A percentile compares a stretch with the other conserved stretches of the same genome.
Conservation (phyloP, 2,329 filamentous ascomycete genomes). For the Colletotrichum gloeosporioides region DNA sequence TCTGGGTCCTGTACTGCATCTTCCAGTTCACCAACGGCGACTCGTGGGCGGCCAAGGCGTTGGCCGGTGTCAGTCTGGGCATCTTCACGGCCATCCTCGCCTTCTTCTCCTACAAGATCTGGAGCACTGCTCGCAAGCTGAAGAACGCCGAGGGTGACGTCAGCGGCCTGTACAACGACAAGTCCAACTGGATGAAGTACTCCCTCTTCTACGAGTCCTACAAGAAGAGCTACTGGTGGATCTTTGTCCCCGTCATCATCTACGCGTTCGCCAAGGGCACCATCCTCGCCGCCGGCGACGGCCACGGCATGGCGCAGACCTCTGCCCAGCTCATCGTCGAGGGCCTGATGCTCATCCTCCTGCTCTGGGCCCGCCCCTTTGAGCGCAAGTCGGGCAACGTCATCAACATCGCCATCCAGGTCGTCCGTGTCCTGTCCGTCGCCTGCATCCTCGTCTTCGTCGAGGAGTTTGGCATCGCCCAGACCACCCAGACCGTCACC, state of each 20-base stretch:
- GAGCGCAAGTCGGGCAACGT: slow-evolving; percentile 86
- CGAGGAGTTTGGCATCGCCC: slow-evolving; percentile 85
- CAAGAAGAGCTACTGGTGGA: slow-evolving; percentile 95
- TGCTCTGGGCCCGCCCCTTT: slow-evolving; percentile 87
- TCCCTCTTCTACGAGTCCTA: slow-evolving; percentile 97
- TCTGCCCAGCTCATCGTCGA: slow-evolving; percentile 84
- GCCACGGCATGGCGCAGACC: slow-evolving; percentile 83
- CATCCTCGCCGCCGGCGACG: slow-evolving; percentile 83
- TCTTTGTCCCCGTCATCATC: slow-evolving; percentile 87
- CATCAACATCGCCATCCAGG: slow-evolving; percentile 92
- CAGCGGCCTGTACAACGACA: slow-evolving; percentile 81
- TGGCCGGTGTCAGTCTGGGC: slow-evolving; percentile 81
- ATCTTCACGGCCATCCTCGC: slow-evolving; percentile 82
- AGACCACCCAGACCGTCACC: slow-evolving; percentile 93
- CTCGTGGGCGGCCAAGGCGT: slow-evolving; percentile 87
- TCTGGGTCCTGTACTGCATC: slow-evolving; percentile 95
- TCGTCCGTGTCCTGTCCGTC: slow-evolving; percentile 87
- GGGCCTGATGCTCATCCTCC: slow-evolving; percentile 75
- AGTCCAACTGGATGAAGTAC: slow-evolving; percentile 91
- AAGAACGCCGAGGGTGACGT: slow-evolving; percentile 78
- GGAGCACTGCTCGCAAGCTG: slow-evolving; percentile 73
- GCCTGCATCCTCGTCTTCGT: slow-evolving; percentile 92
- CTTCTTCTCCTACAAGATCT: slow-evolving; percentile 88
- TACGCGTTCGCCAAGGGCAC: slow-evolving; percentile 92
- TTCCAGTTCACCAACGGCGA: slow-evolving; percentile 95